phyloP scores from a whole-genome alignment of 2,329 filamentous ascomycete species.

The Penicillium sp. region DNA sequence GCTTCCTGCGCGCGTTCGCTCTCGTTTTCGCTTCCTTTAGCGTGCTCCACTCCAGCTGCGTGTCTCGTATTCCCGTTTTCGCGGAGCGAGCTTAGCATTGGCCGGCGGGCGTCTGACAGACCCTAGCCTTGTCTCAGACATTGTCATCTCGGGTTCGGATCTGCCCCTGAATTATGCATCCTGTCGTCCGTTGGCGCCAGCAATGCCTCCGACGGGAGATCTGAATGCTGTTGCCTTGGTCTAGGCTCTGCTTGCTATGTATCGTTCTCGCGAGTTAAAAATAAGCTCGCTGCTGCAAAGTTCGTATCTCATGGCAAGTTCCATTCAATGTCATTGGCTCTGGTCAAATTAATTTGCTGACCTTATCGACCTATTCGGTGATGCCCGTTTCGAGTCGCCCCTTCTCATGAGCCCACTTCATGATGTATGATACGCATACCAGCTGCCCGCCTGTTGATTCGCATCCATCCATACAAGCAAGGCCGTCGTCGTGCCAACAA shows the following conservation, averaged over 20 bases:
- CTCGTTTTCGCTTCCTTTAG: constrained; percentile 3
- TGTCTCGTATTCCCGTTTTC: background rate
- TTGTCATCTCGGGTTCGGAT: background rate
- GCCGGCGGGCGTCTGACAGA: background rate
- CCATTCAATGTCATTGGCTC: background rate
- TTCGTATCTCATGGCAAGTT: background rate
- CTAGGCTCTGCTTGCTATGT: background rate
- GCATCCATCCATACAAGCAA: no score
- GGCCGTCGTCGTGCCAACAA: no score
- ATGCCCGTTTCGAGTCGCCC: no score
- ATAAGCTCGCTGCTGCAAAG: background rate
- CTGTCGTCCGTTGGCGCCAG: background rate
- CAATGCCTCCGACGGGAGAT: background rate
- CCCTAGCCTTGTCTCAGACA: background rate
- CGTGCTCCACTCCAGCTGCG: background rate
- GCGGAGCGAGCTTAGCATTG: background rate
- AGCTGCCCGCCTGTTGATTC: no score
- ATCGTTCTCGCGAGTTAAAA: background rate
- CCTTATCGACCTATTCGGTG: no score
- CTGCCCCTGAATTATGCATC: background rate
- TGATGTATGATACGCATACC: no score
- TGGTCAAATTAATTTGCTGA: background rate
- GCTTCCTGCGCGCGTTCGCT: background rate
- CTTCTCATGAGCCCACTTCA: no score
- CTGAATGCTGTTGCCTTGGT: background rate